A percentile compares a stretch with the other conserved stretches of the same genome.
Evolutionary conservation across 1,284 basidiomycete species (phyloP).

Genomic region (Apiotrichum gamsii): DNA sequence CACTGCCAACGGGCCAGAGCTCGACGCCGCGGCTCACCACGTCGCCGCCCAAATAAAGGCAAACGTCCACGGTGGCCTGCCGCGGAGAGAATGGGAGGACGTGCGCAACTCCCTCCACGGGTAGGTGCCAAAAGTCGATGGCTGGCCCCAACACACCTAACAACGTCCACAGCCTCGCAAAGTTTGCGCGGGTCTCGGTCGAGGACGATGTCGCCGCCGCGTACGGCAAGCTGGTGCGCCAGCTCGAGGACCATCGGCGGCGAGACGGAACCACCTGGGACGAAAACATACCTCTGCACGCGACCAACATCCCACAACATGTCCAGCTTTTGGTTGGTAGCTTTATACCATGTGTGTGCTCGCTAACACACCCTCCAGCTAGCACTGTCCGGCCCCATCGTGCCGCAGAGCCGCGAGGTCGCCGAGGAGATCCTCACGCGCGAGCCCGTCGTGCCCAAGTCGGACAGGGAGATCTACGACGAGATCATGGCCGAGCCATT

Average conservation of each 20-base stretch:
- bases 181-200: constrained; percentile 23
- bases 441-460: constrained; percentile 10
- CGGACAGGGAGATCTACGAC: constrained; percentile 28
- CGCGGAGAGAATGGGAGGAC: constrained; percentile 33
- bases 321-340: constrained; percentile 35
- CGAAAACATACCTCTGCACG: constrained; percentile 24
- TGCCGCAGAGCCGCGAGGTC: constrained; percentile 18
- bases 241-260: constrained; percentile 17
- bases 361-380: constrained; percentile 23
- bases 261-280: constrained; percentile 25
- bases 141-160: constrained; percentile 11
- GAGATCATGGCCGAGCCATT: constrained; percentile 41
- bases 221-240: constrained; percentile 18
- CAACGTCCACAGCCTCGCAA: too few species aligned
- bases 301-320: constrained; percentile 36
- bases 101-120: constrained; percentile 17
- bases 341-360: too few species aligned
- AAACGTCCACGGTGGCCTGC: constrained; percentile 18
- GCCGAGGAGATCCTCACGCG: constrained; percentile 26
- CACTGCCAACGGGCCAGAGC: too few species aligned
- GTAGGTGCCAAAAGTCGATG: not conserved
- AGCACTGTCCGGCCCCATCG: constrained; percentile 23
- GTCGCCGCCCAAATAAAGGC: constrained; percentile 17
- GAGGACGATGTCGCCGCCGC: constrained; percentile 33
- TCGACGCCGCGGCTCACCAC: constrained; percentile 6